phyloP scores from a whole-genome alignment of 202 grass and related monocot genomes.

The Elaeis oleifera region DNA sequence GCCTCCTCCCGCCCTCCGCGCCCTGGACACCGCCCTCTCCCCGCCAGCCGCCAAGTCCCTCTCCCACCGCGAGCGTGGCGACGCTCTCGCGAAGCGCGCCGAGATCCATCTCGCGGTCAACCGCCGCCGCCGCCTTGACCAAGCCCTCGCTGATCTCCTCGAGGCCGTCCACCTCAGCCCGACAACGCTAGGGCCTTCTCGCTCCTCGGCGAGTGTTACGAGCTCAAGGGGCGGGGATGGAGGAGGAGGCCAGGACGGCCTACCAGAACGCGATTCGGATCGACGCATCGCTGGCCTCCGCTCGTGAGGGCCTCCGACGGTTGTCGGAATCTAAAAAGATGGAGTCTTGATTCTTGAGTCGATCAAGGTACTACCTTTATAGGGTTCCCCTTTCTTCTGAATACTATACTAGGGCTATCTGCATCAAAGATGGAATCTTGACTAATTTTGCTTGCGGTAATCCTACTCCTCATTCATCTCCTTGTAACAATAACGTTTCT shows the following conservation, averaged over 20 bases:
- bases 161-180: conserved; percentile 58
- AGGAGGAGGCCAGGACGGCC: conserved; percentile 36
- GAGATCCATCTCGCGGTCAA: conserved; percentile 61
- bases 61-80: conserved; percentile 52
- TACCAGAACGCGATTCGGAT: conserved; percentile 57
- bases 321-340: conserved; percentile 6
- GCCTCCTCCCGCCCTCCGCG: conserved; percentile 50
- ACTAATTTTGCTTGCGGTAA: too few relatives aligned
- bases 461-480: too few relatives aligned
- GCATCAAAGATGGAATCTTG: too few relatives aligned
- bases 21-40: conserved; percentile 59
- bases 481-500: too few relatives aligned
- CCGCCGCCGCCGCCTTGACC: conserved; percentile 47
- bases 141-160: conserved; percentile 45
- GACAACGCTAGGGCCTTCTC: conserved; percentile 54
- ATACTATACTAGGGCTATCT: too few relatives aligned
- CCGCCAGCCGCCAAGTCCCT: conserved; percentile 47
- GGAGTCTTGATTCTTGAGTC: too few relatives aligned
- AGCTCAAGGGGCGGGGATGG: conserved; percentile 42
- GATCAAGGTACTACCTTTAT: too few relatives aligned
- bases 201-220: conserved; percentile 67
- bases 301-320: conserved; percentile 44
- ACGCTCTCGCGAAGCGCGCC: conserved; percentile 69
- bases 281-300: conserved; percentile 38
- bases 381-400: too few relatives aligned